Percentiles rank a stretch among this genome's conserved stretches.
Conservation (phyloP, 768 basidiomycete genomes). For the Leccinum ochraceum region DNA sequence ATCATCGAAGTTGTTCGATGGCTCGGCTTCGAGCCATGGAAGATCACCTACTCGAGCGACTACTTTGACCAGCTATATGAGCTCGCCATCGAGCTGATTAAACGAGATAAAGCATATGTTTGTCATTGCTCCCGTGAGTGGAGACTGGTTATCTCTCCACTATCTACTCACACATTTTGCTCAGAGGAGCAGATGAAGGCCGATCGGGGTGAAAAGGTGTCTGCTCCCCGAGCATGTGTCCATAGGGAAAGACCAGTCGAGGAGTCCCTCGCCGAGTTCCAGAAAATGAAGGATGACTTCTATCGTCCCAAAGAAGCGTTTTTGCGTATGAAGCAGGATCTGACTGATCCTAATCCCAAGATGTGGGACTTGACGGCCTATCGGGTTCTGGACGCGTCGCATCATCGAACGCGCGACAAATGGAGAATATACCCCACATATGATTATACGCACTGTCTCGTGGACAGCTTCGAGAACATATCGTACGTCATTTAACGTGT, state of each 20-base stretch:
- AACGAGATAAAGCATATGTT: slow-evolving; percentile 90
- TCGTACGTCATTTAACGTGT: slow-evolving; percentile 61
- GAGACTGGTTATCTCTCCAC: not conserved
- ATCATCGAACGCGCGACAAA: slow-evolving; percentile 89
- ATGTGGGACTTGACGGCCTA: slow-evolving; percentile 99
- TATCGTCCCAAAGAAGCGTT: slow-evolving; percentile 92
- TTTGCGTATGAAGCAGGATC: slow-evolving; percentile 96
- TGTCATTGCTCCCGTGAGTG: slow-evolving; percentile 92
- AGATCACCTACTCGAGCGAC: slow-evolving; percentile 98
- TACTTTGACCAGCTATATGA: slow-evolving; percentile 88
- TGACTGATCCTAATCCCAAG: slow-evolving; percentile 90
- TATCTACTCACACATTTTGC: slow-evolving; percentile 7
- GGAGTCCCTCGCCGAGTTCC: slow-evolving; percentile 87
- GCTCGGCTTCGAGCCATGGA: slow-evolving; percentile 98
- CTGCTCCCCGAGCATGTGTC: slow-evolving; percentile 78
- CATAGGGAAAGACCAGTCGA: slow-evolving; percentile 84
- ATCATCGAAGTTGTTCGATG: slow-evolving; percentile 94
- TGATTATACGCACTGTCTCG: slow-evolving; percentile 97
- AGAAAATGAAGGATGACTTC: slow-evolving; percentile 87
- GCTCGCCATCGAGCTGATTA: slow-evolving; percentile 85
- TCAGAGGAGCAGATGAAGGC: slow-evolving; percentile 90
- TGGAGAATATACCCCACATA: slow-evolving; percentile 99
- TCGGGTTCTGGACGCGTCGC: slow-evolving; percentile 84
- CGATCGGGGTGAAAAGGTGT: slow-evolving; percentile 83
- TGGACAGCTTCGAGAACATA: slow-evolving; percentile 98